Conservation (phyloP, 768 basidiomycete species). For the Phanerochaete carnosa region DNA sequence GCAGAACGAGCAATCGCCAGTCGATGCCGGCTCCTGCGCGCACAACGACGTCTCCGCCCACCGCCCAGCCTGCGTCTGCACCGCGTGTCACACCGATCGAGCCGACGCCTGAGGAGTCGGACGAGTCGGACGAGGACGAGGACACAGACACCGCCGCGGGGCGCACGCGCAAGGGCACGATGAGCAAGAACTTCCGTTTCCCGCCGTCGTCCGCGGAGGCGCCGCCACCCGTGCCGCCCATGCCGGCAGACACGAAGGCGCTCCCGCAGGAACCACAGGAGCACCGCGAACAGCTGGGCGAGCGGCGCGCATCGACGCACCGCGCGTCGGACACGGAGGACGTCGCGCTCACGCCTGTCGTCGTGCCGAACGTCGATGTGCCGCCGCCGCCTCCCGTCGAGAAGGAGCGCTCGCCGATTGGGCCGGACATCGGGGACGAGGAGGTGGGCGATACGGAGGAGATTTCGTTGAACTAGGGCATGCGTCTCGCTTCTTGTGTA, state of each 20-base stretch:
- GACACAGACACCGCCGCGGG: conserved; percentile 16
- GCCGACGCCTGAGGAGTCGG: conserved; percentile 49
- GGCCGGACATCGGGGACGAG: conserved; percentile 56
- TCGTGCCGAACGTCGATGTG: conserved; percentile 68
- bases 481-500: background rate
- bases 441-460: conserved; percentile 81
- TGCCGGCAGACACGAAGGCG: conserved; percentile 3
- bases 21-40: conserved; percentile 66
- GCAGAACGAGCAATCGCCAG: conserved; percentile 47
- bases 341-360: conserved; percentile 28
- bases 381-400: conserved; percentile 78
- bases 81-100: conserved; percentile 33
- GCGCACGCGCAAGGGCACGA: conserved; percentile 56
- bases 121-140: conserved; percentile 32
- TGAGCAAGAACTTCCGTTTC: conserved; percentile 47
- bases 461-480: conserved; percentile 38
- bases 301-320: conserved; percentile 6
- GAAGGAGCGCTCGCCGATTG: conserved; percentile 50
- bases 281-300: no score
- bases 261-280: background rate
- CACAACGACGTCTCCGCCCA: conserved; percentile 40
- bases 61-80: conserved; percentile 20
- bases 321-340: conserved; percentile 10
- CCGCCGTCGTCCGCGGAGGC: conserved; percentile 18
- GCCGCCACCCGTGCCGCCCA: conserved; percentile 32